phyloP scores from a whole-genome alignment of 73 alveolate species.

The Paramecium sexaurelia region DNA sequence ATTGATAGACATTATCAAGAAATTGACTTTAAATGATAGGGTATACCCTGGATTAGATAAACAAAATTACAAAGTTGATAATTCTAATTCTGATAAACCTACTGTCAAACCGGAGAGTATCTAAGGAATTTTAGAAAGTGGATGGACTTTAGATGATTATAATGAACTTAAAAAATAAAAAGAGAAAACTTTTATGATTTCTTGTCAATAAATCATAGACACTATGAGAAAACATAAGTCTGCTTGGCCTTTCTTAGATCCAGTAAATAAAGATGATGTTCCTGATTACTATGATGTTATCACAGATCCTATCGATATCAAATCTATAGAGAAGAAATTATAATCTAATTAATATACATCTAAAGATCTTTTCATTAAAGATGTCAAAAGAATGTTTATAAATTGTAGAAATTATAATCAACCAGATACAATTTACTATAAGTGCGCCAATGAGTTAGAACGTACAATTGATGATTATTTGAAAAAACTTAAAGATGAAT shows the following conservation, averaged over 20 bases:
- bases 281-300: conserved; percentile 93
- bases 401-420: conserved; percentile 83
- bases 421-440: conserved; percentile 81
- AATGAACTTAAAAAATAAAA: conserved; percentile 79
- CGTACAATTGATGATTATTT: conserved; percentile 75
- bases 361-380: conserved; percentile 77
- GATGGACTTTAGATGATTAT: conserved; percentile 87
- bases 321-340: conserved; percentile 77
- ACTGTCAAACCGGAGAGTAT: conserved; percentile 66
- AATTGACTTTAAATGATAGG: conserved; percentile 62
- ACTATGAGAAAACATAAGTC: conserved; percentile 64
- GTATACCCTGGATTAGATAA: conserved; percentile 68
- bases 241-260: conserved; percentile 89
- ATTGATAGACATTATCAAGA: conserved; percentile 70
- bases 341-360: conserved; percentile 76
- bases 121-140: conserved; percentile 87
- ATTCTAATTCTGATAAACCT: conserved; percentile 44
- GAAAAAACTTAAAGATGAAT: conserved; percentile 77
- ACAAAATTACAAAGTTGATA: conserved; percentile 69
- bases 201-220: conserved; percentile 66
- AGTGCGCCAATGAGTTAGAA: conserved; percentile 84
- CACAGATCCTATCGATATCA: conserved; percentile 90
- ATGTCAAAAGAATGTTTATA: conserved; percentile 82
- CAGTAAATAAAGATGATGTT: conserved; percentile 87
- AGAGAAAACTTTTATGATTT: conserved; percentile 77